Conservation (phyloP, 768 basidiomycete species). For the Boletales sp. region DNA sequence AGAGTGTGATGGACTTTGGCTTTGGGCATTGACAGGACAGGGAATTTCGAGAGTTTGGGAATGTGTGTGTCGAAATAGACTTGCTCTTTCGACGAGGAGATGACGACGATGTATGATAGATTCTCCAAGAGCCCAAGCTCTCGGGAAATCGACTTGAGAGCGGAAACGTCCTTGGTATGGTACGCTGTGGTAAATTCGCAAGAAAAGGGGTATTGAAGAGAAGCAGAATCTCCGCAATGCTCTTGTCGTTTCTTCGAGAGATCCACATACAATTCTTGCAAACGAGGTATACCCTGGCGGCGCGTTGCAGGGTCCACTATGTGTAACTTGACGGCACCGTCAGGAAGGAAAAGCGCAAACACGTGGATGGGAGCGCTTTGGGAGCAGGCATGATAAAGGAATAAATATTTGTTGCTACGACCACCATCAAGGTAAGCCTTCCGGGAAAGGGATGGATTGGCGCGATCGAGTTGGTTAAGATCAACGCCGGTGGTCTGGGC, state of each 20-base stretch:
- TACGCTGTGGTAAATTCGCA: conserved; percentile 67
- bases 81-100: conserved; percentile 84
- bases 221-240: conserved; percentile 37
- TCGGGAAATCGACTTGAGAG: conserved; percentile 81
- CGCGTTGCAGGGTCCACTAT: conserved; percentile 89
- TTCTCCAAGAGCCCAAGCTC: conserved; percentile 78
- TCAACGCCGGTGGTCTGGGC: conserved; percentile 84
- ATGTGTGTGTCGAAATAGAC: conserved; percentile 74
- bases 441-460: conserved; percentile 51
- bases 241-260: conserved; percentile 50
- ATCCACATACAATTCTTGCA: conserved; percentile 72
- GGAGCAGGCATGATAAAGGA: conserved; percentile 85
- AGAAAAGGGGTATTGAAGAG: conserved; percentile 61
- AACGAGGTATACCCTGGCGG: conserved; percentile 73
- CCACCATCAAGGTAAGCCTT: conserved; percentile 75
- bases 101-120: conserved; percentile 68
- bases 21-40: conserved; percentile 83
- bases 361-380: conserved; percentile 75
- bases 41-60: conserved; percentile 77
- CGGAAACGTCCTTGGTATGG: conserved; percentile 73
- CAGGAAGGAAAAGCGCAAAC: conserved; percentile 82
- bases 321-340: conserved; percentile 68
- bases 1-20: conserved; percentile 68
- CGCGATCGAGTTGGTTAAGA: conserved; percentile 72
- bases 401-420: conserved; percentile 67